phyloP scores from a whole-genome alignment of 345 rosid genomes.

The Brassica napus region DNA sequence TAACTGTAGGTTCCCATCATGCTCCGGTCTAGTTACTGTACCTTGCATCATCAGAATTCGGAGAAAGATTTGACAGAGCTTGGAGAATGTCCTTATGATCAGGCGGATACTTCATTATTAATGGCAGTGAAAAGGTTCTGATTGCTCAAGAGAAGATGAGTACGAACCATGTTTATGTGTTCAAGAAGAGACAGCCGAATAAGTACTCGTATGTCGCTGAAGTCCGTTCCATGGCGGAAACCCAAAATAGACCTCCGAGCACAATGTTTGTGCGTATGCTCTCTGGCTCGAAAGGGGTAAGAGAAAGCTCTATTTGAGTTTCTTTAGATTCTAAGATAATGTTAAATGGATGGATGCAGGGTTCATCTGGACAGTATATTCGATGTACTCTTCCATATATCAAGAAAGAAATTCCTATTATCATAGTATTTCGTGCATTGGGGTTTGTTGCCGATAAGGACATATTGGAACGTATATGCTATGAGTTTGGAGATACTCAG shows the following conservation, averaged over 20 bases:
- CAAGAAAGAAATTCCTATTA: constrained; percentile 95
- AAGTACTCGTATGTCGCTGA: constrained; percentile 86
- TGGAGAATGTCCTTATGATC: constrained; percentile 99
- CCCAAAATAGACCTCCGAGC: constrained; percentile 97
- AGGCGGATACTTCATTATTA: constrained; percentile 94
- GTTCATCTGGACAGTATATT: constrained; percentile 94
- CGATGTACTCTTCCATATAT: constrained; percentile 96
- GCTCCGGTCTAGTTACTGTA: constrained; percentile 96
- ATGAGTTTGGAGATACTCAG: constrained; percentile 82
- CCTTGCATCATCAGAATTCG: constrained; percentile 86
- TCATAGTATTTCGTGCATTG: constrained; percentile 92
- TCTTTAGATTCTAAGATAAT: background rate
- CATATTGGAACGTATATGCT: constrained; percentile 90
- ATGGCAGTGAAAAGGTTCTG: constrained; percentile 98
- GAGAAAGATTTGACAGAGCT: constrained; percentile 98
- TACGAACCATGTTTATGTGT: constrained; percentile 94
- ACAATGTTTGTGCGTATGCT: constrained; percentile 99
- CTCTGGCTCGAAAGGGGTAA: constrained; percentile 97
- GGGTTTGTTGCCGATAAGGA: constrained; percentile 99
- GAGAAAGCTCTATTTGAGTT: background rate
- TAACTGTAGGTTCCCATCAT: constrained; percentile 99
- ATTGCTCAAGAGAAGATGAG: constrained; percentile 99
- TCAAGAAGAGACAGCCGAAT: constrained; percentile 97
- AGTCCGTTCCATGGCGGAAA: constrained; percentile 98
- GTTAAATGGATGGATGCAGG: constrained; percentile 50